Evolutionary conservation across 2,329 filamentous ascomycete species (phyloP).

Genomic region (Leptosphaerulina australis): DNA sequence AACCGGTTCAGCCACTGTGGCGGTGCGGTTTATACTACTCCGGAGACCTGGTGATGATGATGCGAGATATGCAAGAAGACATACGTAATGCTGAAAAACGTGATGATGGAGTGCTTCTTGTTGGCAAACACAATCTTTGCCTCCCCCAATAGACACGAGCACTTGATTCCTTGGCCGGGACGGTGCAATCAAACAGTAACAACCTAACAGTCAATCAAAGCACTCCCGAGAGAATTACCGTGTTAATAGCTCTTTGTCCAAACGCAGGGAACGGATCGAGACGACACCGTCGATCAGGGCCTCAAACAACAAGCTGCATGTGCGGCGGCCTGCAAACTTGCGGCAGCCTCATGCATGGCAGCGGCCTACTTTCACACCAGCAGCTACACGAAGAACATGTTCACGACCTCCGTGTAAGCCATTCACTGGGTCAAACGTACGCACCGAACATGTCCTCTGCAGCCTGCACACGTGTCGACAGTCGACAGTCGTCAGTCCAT

Average conservation of each 20-base stretch:
- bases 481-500: too few species aligned
- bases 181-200: background rate
- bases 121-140: too few species aligned
- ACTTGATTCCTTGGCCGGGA: too few species aligned
- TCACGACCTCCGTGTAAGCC: background rate
- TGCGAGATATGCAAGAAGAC: background rate
- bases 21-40: constrained; percentile 14
- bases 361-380: constrained; percentile 2
- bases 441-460: constrained; percentile 7
- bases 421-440: background rate
- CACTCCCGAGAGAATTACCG: constrained; percentile 7
- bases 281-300: constrained; percentile 9
- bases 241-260: background rate
- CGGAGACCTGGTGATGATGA: background rate
- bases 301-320: constrained; percentile 13
- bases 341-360: constrained; percentile 8
- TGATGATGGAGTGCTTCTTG: background rate
- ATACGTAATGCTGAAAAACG: background rate
- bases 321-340: constrained; percentile 15
- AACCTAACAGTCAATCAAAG: background rate
- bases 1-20: constrained; percentile 19
- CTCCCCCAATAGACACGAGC: too few species aligned
- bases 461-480: constrained; percentile 22
- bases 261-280: background rate
- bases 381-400: constrained; percentile 1